phyloP scores from a whole-genome alignment of 2,329 filamentous ascomycete species.

The Aspergillus ruber region DNA sequence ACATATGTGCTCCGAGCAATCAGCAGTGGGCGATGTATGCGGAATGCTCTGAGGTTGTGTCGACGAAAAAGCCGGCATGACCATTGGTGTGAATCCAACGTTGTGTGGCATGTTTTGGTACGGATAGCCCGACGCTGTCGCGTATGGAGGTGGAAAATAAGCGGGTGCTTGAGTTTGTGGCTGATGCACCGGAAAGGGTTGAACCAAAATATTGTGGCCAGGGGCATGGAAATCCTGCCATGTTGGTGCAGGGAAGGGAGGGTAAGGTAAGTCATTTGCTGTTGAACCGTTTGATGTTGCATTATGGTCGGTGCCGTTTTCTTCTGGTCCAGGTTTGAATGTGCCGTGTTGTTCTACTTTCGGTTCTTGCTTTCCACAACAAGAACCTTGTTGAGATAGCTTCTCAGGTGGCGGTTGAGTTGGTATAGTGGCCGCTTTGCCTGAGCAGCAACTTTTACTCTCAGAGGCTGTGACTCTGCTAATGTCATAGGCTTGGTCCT shows the following conservation, averaged over 20 bases:
- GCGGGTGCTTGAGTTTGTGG: constrained; percentile 4
- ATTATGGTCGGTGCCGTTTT: constrained; percentile 3
- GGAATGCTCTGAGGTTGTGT: constrained; percentile 5
- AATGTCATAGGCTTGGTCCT: not conserved
- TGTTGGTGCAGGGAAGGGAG: constrained; percentile 8
- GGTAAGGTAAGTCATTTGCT: constrained; percentile 11
- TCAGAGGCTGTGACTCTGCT: not conserved
- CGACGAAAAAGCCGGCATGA: constrained; percentile 10
- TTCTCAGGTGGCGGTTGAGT: not conserved
- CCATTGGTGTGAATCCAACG: constrained; percentile 11
- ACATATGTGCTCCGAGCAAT: constrained; percentile 28
- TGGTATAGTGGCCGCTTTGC: constrained; percentile 3
- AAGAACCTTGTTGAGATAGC: constrained; percentile 17
- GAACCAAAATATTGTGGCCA: constrained; percentile 10
- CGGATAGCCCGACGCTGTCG: constrained; percentile 6
- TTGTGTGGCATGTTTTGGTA: constrained; percentile 9
- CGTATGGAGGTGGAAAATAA: constrained; percentile 15
- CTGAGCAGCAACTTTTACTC: constrained; percentile 19
- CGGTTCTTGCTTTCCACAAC: constrained; percentile 19
- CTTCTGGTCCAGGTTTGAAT: not conserved
- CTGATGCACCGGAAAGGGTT: constrained; percentile 10
- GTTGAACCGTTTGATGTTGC: not conserved
- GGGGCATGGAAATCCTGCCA: constrained; percentile 17
- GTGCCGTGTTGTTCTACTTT: constrained; percentile 1
- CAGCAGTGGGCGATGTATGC: constrained; percentile 7